Base-by-base conservation (phyloP, 129 eudicot species). In the Arctium minus region DNA sequence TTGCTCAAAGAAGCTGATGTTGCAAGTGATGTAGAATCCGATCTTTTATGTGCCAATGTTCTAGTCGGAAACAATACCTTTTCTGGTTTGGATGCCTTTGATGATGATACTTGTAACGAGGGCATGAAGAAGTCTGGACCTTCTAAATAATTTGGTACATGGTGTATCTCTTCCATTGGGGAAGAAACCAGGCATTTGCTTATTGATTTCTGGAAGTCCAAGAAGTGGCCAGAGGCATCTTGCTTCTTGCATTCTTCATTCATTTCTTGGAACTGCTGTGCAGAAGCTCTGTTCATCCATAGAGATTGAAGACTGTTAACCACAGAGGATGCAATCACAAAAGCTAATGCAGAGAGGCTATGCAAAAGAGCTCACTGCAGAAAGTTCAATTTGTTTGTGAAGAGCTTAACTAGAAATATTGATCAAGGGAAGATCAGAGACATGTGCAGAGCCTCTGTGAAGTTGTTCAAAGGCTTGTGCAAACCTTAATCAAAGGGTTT, bases 151-250 rank as follows among this genome's bases (percentile, higher is more conserved):
- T 38, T 80, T 85, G 85, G 40, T 88, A 69, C 85, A 85, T 27
- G 89, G 88, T 80, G 75, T 40, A 37, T 81, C 92, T 72, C 68
- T 56, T 78, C 70, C 65, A 22, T 77, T 64, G 6, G 81, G 86
- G 35, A 85, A 86, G 86, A 91, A 90, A 80, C 79, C 88, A 4
- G 98, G 99, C 10, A 91, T 86, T 86, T 89, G 94, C 35, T 53
- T 93, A 15, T 85, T 96, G 89, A 91, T 96, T 78, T 87, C 97
- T 71, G 99, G 99, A 68, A 79, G 76, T 80, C 92, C 91, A 15
- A 79, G 94, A 84, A 86, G 90, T 85, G 99, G 98, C 30, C 98
- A 96, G 91, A 88, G 86, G 86, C 97, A 93, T 90, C 92, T 96
- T 67, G 98, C 99, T 38, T 89, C 98, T 42, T 93, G 97, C 82